Evolutionary conservation across 495 filamentous ascomycete species (phyloP), one percentile per base, ranked within the genome.

Genomic region (Staphylotrichum tortipilum): DNA sequence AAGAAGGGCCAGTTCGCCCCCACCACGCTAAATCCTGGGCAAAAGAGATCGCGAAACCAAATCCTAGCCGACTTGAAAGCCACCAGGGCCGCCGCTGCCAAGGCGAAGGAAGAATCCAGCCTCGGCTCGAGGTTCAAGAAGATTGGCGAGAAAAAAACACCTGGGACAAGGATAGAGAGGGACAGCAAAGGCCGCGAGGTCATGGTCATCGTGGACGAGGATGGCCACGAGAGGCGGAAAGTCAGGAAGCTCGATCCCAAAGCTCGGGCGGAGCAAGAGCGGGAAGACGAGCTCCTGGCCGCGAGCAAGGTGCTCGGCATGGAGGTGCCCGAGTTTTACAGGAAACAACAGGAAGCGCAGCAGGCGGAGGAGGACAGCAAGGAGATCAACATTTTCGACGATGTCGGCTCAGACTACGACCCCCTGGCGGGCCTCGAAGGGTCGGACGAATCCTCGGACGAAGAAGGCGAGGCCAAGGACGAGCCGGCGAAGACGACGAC

Each of bases 211-310:
- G 79, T 87, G 7, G 89, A 94, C 61, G 84, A 86, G 37, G 78
- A 95, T 52, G 94, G 92, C 8, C 84, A 89, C 38, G 85, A 86
- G 51, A 92, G 94, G 64, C 78, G 87, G 52, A 97, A 94, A 66
- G 77, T 91, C 68, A 73, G 77, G 57, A 84, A 76, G 62, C 59
- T 65, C 26, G 73, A 73, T 46, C 46, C 57, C 21, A 49, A 51
- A 22, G 58, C 62, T 12, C 52, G 60, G 17, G 51, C 68, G 21
- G 53, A 66, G 21, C 47, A 47, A 12, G 66, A 73, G 38, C 71
- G 66, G 54, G 67, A 59, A 18, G 60, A 64, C 12, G 73, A 72
- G 11, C 66, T 84, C 22, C 71, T 86, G 54, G 78, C 83, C 65
- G 81, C 84, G 5, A 81, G 81, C 46, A 81, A 82, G 48, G 83